Evolutionary conservation across 2,329 filamentous ascomycete species (phyloP).

Genomic region (Ceratocystis cubensis): DNA sequence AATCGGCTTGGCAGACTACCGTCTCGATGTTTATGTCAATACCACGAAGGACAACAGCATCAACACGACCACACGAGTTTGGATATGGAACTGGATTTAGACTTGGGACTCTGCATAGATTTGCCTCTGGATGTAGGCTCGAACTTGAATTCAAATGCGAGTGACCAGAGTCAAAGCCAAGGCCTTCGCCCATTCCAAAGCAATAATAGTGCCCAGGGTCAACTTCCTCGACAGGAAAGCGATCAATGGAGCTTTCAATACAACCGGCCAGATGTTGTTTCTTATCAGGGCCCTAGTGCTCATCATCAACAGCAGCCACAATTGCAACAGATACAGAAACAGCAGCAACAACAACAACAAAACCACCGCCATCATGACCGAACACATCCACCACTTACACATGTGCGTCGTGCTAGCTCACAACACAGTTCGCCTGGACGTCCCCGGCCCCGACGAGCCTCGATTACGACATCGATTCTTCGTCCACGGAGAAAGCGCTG

Average conservation of each 20-base stretch:
- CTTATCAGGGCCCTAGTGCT: neutral
- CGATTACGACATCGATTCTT: constrained; percentile 14
- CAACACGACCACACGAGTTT: neutral
- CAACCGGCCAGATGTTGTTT: neutral
- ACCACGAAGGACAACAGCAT: neutral
- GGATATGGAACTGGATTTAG: neutral
- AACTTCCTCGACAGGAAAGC: neutral
- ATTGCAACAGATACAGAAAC: too few species aligned
- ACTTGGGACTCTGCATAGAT: neutral
- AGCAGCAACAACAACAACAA: neutral
- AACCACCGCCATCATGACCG: neutral
- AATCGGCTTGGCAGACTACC: constrained; percentile 21
- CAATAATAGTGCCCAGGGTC: neutral
- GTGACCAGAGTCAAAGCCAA: neutral
- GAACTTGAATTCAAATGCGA: neutral
- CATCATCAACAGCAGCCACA: neutral
- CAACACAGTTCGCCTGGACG: constrained; percentile 8
- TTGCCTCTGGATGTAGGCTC: neutral
- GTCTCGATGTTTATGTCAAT: constrained; percentile 12
- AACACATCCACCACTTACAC: neutral
- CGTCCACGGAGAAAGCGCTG: constrained; percentile 14
- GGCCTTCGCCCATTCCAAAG: neutral
- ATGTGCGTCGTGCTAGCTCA: neutral
- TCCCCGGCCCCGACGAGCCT: constrained; percentile 10
- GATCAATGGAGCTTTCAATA: constrained; percentile 4